A percentile compares a stretch with the other conserved stretches of the same genome.
phyloP scores from a whole-genome alignment of 805 yeast genomes.

The Saturnispora saitoi region DNA sequence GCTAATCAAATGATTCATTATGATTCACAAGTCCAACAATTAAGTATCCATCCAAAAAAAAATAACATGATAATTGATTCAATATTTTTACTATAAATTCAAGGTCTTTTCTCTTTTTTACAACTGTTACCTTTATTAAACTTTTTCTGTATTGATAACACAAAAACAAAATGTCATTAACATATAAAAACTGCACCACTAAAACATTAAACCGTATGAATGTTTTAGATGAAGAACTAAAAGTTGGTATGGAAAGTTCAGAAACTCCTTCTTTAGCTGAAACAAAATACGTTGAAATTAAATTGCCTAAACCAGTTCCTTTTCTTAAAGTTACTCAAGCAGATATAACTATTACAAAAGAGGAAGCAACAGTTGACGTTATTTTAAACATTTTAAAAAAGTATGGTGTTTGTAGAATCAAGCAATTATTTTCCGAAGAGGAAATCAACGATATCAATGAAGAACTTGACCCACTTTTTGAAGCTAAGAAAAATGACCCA shows the following conservation, averaged over 20 bases:
- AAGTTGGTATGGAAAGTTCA: not conserved
- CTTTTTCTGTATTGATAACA: too few species aligned
- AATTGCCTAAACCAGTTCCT: not conserved
- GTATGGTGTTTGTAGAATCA: constrained; percentile 8
- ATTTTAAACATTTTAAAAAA: constrained; percentile 1
- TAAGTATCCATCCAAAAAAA: too few species aligned
- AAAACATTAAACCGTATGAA: constrained; percentile 4
- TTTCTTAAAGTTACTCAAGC: not conserved
- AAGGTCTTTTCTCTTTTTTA: too few species aligned
- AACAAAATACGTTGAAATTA: constrained; percentile 5
- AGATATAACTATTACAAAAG: constrained; percentile 5
- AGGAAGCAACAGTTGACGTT: constrained; percentile 7
- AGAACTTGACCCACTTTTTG: constrained; percentile 9
- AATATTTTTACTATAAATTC: too few species aligned
- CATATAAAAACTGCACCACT: constrained; percentile 4
- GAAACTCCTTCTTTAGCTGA: constrained; percentile 8
- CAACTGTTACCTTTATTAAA: too few species aligned
- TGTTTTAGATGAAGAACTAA: not conserved
- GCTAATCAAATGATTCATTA: too few species aligned
- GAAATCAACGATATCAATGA: constrained; percentile 6
- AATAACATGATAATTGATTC: too few species aligned
- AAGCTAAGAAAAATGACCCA: constrained; percentile 7
- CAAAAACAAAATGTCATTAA: constrained; percentile 11
- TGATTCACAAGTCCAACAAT: too few species aligned
- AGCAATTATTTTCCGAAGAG: not conserved